These are phyloP conservation scores for Nannochloropsis gaditana DNA, from an alignment of 108 stramenopile species.

Conservation along the genomic window DNA sequence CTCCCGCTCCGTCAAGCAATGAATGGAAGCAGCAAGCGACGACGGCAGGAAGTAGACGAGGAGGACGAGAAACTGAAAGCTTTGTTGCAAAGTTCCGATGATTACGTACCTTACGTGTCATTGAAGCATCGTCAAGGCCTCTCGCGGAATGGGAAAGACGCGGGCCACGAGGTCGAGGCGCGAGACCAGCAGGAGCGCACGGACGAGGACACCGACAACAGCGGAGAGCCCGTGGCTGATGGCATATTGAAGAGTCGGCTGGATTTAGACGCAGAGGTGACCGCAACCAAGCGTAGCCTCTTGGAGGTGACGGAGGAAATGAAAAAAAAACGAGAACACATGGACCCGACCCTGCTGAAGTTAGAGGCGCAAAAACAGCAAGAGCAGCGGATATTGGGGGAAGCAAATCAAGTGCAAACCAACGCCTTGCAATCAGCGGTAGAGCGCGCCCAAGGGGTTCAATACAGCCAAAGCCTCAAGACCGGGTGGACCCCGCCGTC, in stretches of 20 bases:
- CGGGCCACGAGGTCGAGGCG: neutral
- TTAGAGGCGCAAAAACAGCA: slow-evolving; percentile 58
- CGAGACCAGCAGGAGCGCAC: neutral
- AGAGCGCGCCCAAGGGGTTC: slow-evolving; percentile 77
- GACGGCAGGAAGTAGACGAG: neutral
- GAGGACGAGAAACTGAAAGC: slow-evolving; percentile 4
- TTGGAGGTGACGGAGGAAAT: slow-evolving; percentile 74
- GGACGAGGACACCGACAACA: neutral
- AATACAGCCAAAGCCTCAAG: slow-evolving; percentile 69
- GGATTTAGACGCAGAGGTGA: slow-evolving; percentile 32
- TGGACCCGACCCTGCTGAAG: slow-evolving; percentile 59
- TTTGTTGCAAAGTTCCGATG: neutral
- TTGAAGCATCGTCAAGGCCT: neutral
- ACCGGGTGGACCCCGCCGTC: slow-evolving; percentile 81
- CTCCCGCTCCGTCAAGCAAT: no score
- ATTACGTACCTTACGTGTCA: neutral
- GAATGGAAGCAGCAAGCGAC: neutral
- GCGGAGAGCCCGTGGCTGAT: neutral
- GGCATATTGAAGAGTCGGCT: neutral
- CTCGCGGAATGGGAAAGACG: neutral
- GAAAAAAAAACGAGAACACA: slow-evolving; percentile 59
- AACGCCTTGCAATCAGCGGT: slow-evolving; percentile 88
- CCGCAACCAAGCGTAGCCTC: slow-evolving; percentile 55
- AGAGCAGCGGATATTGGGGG: slow-evolving; percentile 80
- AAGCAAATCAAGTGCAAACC: slow-evolving; percentile 80